Evolutionary conservation across 2,329 filamentous ascomycete species (phyloP), one percentile per base, ranked within the genome.

Genomic region (Tolypocladium inflatum): DNA sequence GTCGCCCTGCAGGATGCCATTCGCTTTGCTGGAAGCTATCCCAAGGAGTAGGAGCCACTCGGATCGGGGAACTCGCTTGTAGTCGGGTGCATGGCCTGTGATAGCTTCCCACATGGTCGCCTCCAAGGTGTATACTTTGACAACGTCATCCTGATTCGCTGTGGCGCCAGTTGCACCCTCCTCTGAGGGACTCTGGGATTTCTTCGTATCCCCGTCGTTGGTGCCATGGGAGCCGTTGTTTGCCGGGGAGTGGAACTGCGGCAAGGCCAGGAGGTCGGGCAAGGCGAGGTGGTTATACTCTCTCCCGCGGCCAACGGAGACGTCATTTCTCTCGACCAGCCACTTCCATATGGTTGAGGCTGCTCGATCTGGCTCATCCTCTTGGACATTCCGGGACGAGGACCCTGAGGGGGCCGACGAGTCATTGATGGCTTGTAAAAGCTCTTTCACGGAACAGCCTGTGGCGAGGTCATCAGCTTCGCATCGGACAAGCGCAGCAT

Each of bases 1-100:
- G 59, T 86, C 82, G 45, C 80, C 81, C 68, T 87, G 84, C 17
- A 85, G 70, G 50, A 86, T 85, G 5, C 84, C 84, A 7, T 78
- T 71, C 9, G 75, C 71, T 55, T 76, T 79, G 17, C 75, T 76
- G 0, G 79, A 80, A 23, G 82, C 83, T 57, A 86, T 84, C 21
- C 80, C 81, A 21, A 83, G 71, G 10, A 86, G 73, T 2, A 81
- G 75, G 62, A 79, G 75, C 82, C 83, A 86, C 68, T 85, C 82
- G 13, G 81, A 80, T 13, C 76, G 74, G 2, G 83, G 82, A 4
- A 85, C 71, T 58, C 80, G 78, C 65, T 83, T 84, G 64, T 79
- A 76, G 66, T 87, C 83, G 11, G 81, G 74, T 8, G 77, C 76
- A 67, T 87, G 84, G 15, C 83, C 83, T 26, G 83, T 79, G 54